Evolutionary conservation across 2,329 filamentous ascomycete species (phyloP).

Genomic region (Exophiala xenobiotica): DNA sequence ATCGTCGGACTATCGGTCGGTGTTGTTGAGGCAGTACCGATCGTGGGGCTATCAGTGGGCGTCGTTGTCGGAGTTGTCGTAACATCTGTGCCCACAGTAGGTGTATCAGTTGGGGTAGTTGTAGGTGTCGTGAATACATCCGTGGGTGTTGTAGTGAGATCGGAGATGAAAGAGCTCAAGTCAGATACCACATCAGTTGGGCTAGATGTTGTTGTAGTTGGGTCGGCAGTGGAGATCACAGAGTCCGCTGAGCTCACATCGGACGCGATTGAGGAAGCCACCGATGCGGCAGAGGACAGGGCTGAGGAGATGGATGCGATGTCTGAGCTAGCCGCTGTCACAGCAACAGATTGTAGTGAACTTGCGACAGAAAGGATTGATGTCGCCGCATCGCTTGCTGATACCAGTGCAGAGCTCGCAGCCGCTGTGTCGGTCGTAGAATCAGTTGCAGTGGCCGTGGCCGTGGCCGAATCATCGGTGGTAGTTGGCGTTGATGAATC

Average conservation of each 20-base stretch:
- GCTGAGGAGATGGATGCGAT: slow-evolving; percentile 22
- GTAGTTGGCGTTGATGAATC: neutral
- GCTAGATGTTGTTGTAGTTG: slow-evolving; percentile 9
- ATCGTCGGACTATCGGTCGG: slow-evolving; percentile 11
- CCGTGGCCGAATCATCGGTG: slow-evolving; percentile 18
- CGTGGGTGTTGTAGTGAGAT: slow-evolving; percentile 4
- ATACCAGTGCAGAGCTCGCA: slow-evolving; percentile 15
- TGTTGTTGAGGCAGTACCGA: slow-evolving; percentile 11
- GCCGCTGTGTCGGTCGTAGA: slow-evolving; percentile 8
- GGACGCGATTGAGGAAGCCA: slow-evolving; percentile 19
- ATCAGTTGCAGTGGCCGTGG: slow-evolving; percentile 22
- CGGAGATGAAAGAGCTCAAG: slow-evolving; percentile 4
- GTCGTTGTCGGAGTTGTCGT: slow-evolving; percentile 9
- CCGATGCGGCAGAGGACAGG: slow-evolving; percentile 21
- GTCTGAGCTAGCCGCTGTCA: slow-evolving; percentile 19
- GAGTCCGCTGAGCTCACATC: slow-evolving; percentile 21
- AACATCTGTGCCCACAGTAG: too few species aligned
- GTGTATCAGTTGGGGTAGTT: slow-evolving; percentile 8
- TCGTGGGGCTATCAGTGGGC: too few species aligned
- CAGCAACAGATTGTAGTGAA: slow-evolving; percentile 21
- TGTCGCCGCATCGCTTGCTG: slow-evolving; percentile 21
- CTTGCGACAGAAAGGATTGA: slow-evolving; percentile 24
- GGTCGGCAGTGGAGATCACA: slow-evolving; percentile 17
- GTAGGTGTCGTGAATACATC: slow-evolving; percentile 4
- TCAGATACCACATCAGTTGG: slow-evolving; percentile 11